Conservation (phyloP, 164 flowering plant species). For the Pachysandra terminalis region DNA sequence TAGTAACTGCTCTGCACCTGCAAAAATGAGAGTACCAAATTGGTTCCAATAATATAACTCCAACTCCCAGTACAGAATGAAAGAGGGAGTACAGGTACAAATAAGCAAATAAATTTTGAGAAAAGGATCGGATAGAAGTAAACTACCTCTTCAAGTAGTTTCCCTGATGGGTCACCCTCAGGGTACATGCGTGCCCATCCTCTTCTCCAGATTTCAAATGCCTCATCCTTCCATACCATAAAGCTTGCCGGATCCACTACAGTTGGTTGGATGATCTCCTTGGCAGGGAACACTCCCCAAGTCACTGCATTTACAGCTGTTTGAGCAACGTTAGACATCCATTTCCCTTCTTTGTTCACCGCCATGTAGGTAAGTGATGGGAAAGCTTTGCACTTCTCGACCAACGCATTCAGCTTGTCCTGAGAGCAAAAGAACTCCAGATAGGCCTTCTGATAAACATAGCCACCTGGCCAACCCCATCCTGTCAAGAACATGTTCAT, state of each 20-base stretch:
- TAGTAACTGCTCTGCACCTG: constrained; percentile 71
- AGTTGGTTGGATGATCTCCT: constrained; percentile 90
- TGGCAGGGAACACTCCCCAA: constrained; percentile 95
- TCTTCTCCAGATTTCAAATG: constrained; percentile 86
- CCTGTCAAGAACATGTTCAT: constrained; percentile 35
- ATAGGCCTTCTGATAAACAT: constrained; percentile 92
- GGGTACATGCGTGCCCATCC: constrained; percentile 72
- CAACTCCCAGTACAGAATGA: too few relatives aligned
- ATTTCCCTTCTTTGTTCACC: constrained; percentile 60
- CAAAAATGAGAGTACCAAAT: constrained; percentile 12
- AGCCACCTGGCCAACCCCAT: constrained; percentile 94
- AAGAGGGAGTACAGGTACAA: too few relatives aligned
- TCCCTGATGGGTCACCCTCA: constrained; percentile 67
- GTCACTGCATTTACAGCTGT: constrained; percentile 81
- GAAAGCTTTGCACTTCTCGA: constrained; percentile 63
- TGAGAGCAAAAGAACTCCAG: constrained; percentile 83
- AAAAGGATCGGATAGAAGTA: background rate
- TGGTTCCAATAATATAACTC: too few relatives aligned
- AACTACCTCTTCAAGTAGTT: constrained; percentile 64
- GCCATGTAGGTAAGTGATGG: constrained; percentile 76
- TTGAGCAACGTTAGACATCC: constrained; percentile 45
- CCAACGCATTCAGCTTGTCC: constrained; percentile 56
- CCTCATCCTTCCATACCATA: constrained; percentile 92
- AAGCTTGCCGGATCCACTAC: constrained; percentile 91
- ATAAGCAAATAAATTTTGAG: background rate